Percentiles rank a stretch among this genome's conserved stretches.
phyloP scores from a whole-genome alignment of 495 filamentous ascomycete species.

The Podospora conica region DNA sequence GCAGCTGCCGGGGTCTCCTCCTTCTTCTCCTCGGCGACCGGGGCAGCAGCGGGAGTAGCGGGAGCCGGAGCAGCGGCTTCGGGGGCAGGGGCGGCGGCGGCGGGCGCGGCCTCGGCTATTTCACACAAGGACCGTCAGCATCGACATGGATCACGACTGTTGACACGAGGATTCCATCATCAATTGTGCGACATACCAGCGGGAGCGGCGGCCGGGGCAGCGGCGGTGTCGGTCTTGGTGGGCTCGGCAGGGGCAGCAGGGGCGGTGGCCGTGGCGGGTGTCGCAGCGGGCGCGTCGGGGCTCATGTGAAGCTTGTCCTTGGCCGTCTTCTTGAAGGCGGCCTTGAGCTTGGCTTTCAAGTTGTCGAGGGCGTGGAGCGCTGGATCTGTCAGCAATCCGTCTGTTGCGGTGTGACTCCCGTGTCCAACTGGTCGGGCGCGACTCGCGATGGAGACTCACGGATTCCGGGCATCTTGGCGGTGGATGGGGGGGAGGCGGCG shows the following conservation, averaged over 20 bases:
- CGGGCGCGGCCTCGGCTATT: conserved; percentile 1
- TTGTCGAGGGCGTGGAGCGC: conserved; percentile 29
- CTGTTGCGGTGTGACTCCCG: not conserved
- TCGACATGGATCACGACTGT: not conserved
- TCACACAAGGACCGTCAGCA: not conserved
- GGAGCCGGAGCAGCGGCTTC: conserved; percentile 1
- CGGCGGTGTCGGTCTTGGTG: conserved; percentile 3
- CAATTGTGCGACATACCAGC: conserved; percentile 1
- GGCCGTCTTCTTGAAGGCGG: conserved; percentile 28
- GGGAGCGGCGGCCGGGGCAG: conserved; percentile 9
- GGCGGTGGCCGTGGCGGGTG: conserved; percentile 8
- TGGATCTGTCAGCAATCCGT: conserved; percentile 4
- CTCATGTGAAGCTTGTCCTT: not conserved
- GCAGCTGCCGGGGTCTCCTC: conserved; percentile 16
- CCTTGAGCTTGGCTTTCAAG: conserved; percentile 32
- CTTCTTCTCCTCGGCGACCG: conserved; percentile 15
- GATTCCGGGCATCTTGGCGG: conserved; percentile 28
- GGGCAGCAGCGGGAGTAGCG: conserved; percentile 6
- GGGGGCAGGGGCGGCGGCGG: conserved; percentile 5
- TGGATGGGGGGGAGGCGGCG: not conserved
- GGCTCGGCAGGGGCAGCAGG: not conserved
- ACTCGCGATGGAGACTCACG: conserved; percentile 20
- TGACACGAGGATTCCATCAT: not conserved
- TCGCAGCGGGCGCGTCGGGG: conserved; percentile 4
- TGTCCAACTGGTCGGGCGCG: not conserved